phyloP scores from a whole-genome alignment of 257 asterid genomes.

The Linaria vulgaris region DNA sequence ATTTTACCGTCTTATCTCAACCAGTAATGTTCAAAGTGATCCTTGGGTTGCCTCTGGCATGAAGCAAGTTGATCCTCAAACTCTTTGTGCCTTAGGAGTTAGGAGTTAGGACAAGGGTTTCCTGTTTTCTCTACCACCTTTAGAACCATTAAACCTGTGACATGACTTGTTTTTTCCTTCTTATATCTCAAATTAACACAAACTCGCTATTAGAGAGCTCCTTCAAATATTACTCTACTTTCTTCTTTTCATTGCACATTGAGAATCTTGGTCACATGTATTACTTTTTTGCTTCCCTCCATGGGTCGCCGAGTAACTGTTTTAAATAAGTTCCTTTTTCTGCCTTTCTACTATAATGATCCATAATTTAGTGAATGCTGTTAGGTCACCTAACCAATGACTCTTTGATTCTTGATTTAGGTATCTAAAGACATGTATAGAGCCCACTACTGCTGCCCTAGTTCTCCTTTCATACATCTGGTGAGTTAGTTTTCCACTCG shows the following conservation, averaged over 20 bases:
- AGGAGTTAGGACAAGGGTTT: not conserved
- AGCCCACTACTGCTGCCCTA: conserved; percentile 62
- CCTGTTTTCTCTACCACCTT: conserved; percentile 1
- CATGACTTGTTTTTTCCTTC: not conserved
- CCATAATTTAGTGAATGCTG: conserved; percentile 25
- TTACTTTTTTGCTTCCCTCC: conserved; percentile 9
- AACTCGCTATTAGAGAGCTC: not conserved
- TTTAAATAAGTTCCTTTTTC: conserved; percentile 13
- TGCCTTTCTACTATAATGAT: conserved; percentile 14
- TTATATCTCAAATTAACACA: conserved; percentile 9
- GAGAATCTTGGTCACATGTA: conserved; percentile 1
- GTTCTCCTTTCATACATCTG: conserved; percentile 47
- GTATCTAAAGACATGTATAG: conserved; percentile 83
- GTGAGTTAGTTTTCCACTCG: conserved; percentile 57
- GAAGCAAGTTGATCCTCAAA: conserved; percentile 14
- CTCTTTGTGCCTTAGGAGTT: conserved; percentile 1
- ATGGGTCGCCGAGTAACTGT: conserved; percentile 20
- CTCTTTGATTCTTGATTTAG: conserved; percentile 73
- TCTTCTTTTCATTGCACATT: not conserved
- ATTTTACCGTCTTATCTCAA: not conserved
- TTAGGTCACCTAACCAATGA: conserved; percentile 55
- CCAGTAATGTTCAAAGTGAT: not conserved
- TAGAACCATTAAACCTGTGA: conserved; percentile 2
- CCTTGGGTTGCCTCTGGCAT: conserved; percentile 10
- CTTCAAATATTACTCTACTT: not conserved